Percentiles rank a stretch among this genome's conserved stretches.
Evolutionary conservation across 2,329 filamentous ascomycete species (phyloP).

Genomic region (Acephala macrosclerotiorum): DNA sequence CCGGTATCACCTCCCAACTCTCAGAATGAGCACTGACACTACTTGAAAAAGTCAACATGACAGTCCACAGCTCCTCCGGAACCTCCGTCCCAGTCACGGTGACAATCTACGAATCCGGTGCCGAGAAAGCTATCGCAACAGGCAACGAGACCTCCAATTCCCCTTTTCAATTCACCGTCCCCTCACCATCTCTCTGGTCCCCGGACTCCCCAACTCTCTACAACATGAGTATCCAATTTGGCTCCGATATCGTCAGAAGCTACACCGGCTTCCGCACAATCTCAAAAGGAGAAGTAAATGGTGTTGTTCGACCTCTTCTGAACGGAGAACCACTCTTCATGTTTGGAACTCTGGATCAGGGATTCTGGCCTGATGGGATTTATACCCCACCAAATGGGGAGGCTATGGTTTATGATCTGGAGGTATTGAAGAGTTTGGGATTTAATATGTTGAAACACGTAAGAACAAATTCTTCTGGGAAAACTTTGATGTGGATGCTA

Average conservation of each 20-base stretch:
- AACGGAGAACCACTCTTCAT: conserved; percentile 75
- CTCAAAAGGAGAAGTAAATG: conserved; percentile 61
- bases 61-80: conserved; percentile 55
- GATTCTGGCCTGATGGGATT: conserved; percentile 75
- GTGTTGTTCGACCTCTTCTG: conserved; percentile 52
- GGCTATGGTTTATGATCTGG: conserved; percentile 72
- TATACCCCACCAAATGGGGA: conserved; percentile 70
- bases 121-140: conserved; percentile 34
- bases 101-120: conserved; percentile 15
- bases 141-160: conserved; percentile 54
- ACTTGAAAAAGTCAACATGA: conserved; percentile 58
- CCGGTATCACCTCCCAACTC: conserved; percentile 39
- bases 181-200: conserved; percentile 67
- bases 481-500: neutral
- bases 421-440: conserved; percentile 69
- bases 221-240: conserved; percentile 64
- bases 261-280: conserved; percentile 76
- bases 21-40: conserved; percentile 2
- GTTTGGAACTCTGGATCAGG: conserved; percentile 75
- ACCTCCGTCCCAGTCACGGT: conserved; percentile 39
- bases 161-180: conserved; percentile 62
- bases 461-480: conserved; percentile 54
- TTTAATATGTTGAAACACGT: conserved; percentile 76
- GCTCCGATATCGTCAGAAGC: conserved; percentile 62
- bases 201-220: conserved; percentile 69